Conservation (phyloP, 192 early-diverging fungal genomes). For the Backusella macrospora region DNA sequence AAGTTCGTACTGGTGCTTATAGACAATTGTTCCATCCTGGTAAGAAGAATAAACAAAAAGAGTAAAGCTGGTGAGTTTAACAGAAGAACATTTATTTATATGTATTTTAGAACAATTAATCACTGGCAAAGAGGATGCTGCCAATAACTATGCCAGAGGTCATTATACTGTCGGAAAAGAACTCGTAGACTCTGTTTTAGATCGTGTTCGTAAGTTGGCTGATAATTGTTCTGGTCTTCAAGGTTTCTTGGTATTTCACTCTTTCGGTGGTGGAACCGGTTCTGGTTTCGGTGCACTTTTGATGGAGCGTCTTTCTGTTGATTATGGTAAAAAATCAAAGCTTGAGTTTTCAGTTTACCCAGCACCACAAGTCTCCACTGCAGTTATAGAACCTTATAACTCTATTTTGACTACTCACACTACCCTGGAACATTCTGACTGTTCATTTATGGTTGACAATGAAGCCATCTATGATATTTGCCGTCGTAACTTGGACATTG, state of each 20-base stretch:
- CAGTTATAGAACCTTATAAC: conserved; percentile 98
- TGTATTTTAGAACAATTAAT: conserved; percentile 86
- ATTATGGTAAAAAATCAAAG: conserved; percentile 48
- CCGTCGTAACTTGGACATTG: conserved; percentile 95
- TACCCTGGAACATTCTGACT: conserved; percentile 96
- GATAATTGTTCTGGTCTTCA: conserved; percentile 98
- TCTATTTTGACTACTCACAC: conserved; percentile 99
- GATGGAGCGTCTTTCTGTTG: conserved; percentile 47
- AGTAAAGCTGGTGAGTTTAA: background rate
- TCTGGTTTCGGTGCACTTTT: conserved; percentile 58
- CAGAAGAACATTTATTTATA: conserved; percentile 44
- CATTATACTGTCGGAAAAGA: conserved; percentile 99
- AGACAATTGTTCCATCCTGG: conserved; percentile 74
- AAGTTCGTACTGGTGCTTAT: conserved; percentile 99
- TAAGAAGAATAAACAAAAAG: background rate
- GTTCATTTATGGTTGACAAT: conserved; percentile 99
- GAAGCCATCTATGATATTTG: conserved; percentile 99
- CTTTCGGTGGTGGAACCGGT: conserved; percentile 98
- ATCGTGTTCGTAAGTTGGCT: conserved; percentile 95
- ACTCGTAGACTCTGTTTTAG: conserved; percentile 92
- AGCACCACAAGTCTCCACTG: conserved; percentile 94
- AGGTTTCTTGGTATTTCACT: conserved; percentile 99
- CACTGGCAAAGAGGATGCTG: conserved; percentile 99
- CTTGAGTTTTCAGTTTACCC: conserved; percentile 94
- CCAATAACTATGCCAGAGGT: conserved; percentile 99